These are phyloP conservation scores for Apiospora arundinis DNA, from an alignment of 2,329 filamentous ascomycete genomes.

Conservation along the genomic window DNA sequence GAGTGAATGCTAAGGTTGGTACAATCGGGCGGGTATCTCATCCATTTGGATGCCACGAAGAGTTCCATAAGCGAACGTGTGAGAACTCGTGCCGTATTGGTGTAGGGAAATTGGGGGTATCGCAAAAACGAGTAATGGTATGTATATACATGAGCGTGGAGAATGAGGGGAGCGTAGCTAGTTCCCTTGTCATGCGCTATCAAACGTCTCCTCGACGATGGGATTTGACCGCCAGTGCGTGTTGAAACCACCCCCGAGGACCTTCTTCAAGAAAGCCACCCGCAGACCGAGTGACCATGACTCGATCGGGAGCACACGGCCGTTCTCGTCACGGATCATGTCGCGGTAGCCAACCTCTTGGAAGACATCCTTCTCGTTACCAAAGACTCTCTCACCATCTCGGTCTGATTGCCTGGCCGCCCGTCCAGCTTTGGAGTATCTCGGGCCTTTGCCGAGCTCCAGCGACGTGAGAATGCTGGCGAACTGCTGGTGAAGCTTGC, in stretches of 20 bases:
- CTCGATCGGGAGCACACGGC: conserved; percentile 51
- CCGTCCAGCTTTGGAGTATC: conserved; percentile 57
- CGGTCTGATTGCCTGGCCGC: conserved; percentile 50
- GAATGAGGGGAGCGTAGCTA: background rate
- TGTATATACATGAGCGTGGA: background rate
- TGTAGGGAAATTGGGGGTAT: conserved; percentile 1
- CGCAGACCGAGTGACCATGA: conserved; percentile 58
- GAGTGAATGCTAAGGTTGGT: background rate
- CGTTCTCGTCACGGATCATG: conserved; percentile 54
- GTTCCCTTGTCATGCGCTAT: background rate
- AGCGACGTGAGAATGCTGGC: conserved; percentile 60
- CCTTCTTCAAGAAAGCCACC: conserved; percentile 53
- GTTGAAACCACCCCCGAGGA: conserved; percentile 54
- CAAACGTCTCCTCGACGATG: conserved; percentile 38
- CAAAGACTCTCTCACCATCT: conserved; percentile 46
- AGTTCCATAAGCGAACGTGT: background rate
- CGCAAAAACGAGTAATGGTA: background rate
- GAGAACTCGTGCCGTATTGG: background rate
- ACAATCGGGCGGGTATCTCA: background rate
- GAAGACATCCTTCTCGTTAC: conserved; percentile 45
- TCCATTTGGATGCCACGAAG: background rate
- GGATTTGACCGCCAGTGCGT: conserved; percentile 49
- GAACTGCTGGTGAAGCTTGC: conserved; percentile 55
- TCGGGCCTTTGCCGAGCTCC: conserved; percentile 59
- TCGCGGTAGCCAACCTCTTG: conserved; percentile 60